Evolutionary conservation across 2,329 filamentous ascomycete species (phyloP), one percentile per base, ranked within the genome.

Genomic region (Neodidymelliopsis sp.): DNA sequence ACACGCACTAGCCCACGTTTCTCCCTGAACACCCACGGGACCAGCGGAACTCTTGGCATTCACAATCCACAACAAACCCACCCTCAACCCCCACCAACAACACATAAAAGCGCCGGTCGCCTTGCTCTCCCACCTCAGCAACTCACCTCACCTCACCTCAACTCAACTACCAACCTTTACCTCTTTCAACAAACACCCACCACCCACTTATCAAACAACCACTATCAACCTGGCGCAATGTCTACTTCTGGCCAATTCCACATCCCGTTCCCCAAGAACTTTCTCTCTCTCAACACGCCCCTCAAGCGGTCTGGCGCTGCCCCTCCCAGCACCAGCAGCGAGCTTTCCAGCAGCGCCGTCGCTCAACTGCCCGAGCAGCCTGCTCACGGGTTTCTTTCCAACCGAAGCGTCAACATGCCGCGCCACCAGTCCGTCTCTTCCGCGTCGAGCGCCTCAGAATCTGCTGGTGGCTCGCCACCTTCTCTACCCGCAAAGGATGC

Each of bases 321-420:
- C 25, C 29, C 48, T 34, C 22, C 41, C 41, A 46, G 36, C 48
- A 24, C 48, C 30, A 34, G 20, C 37, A 34, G 24, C 31, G 48
- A 45, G 59, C 55, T 52, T 24, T 46, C 48, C 37, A 46, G 23
- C 33, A 33, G 19, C 33, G 37, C 62, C 49, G 35, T 50, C 47
- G 47, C 47, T 50, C 35, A 45, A 36, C 52, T 62, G 53, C 30
- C 59, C 56, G 50, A 63, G 55, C 49, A 60, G 49, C 34, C 59
- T 59, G 42, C 59, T 59, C 67, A 72, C 64, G 58, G 56, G 51
- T 72, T 72, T 65, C 69, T 72, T 64, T 71, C 67, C 64, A 72
- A 72, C 67, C 60, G 60, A 19, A 43, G 63, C 41, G 16, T 35
- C 19, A 19, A 18, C 36, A 46, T 55, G 35, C 40, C 56, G 3